Evolutionary conservation across 2,329 filamentous ascomycete genomes (phyloP).

Genomic region (Falciphora oryzae): DNA sequence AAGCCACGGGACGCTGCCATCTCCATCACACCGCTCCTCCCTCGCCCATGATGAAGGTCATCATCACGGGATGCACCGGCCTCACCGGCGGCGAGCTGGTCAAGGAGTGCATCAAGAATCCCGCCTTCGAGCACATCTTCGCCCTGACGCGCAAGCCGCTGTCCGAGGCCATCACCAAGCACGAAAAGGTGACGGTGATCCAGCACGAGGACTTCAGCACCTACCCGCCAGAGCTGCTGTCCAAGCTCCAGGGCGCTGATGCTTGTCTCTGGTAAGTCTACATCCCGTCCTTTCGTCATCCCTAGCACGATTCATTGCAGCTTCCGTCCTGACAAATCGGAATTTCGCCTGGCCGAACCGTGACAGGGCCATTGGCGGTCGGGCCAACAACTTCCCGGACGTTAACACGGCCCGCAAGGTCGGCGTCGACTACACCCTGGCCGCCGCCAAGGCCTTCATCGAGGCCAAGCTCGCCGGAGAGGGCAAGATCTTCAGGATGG

Average conservation of each 20-base stretch:
- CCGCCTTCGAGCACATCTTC: constrained; percentile 44
- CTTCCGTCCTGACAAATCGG: too few relatives aligned
- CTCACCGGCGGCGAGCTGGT: constrained; percentile 50
- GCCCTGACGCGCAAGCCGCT: constrained; percentile 44
- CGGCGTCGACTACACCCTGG: constrained; percentile 54
- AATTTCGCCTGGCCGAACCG: not conserved
- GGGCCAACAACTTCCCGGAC: constrained; percentile 40
- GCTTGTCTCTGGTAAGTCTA: constrained; percentile 58
- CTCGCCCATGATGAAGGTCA: constrained; percentile 45
- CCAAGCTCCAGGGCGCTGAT: constrained; percentile 43
- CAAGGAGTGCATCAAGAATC: constrained; percentile 41
- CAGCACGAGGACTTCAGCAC: constrained; percentile 47
- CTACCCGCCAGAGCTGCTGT: constrained; percentile 40
- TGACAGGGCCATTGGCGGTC: constrained; percentile 34
- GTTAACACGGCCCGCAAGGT: constrained; percentile 42
- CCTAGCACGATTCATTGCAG: too few relatives aligned
- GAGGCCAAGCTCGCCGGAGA: constrained; percentile 23
- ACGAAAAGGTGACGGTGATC: constrained; percentile 44
- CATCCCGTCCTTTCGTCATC: not conserved
- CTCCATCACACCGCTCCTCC: not conserved
- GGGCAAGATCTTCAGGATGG: constrained; percentile 29
- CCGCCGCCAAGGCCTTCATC: constrained; percentile 52
- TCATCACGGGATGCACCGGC: constrained; percentile 54
- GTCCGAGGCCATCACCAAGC: constrained; percentile 26
- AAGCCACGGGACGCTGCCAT: not conserved